Base-by-base conservation (phyloP, 139 green algal genomes). In the Closterium sp. region DNA sequence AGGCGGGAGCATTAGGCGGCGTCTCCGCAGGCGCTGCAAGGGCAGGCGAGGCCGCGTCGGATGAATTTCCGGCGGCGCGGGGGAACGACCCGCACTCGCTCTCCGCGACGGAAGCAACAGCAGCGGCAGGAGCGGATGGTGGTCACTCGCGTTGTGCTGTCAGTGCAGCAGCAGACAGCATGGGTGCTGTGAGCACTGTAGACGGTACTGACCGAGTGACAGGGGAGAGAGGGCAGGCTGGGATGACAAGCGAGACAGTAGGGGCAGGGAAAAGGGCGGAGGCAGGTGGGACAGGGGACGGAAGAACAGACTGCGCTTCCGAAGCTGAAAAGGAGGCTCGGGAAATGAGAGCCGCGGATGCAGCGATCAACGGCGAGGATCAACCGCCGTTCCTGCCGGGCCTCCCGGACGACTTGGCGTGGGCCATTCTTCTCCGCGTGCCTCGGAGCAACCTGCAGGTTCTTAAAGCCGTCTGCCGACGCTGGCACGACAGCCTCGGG, bases 391-490 rank as follows among this genome's bases (percentile, higher is more conserved):
- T 92, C 31, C 27, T 92, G 29, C 89, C 89, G n/a, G 34, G 89
- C 17, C 89, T 92, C 31, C 89, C 89, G 7, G 89, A 92, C 70
- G 89, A 92, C 28, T 11, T 92, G 38, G 34, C 28, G 2, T 89
- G 38, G 89, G 34, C 31, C 34, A 45, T 92, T 24, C 70, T 92
- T 28, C 19, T 70, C 9, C 24, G 89, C 9, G 70, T 92, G 27
- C 89, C 89, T 31, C 89, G 89, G 27, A 87, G 89, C 45, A 19
- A 32, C 24, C 28, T 92, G 34, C 89, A 89, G 28, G 7, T 27
- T 13, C 24, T 92, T 7, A n/a, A 70, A 2, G 21, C 31, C 21
- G 89, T 92, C 13, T 92, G 90, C 87, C 30, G 90, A 30, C 79
- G 85, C 29, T 93, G 90, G 90, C n/a, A 87, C 9, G 28, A 28